Conservation (phyloP, 1,139 yeast genomes). For the Petasospora rhodanensis region DNA sequence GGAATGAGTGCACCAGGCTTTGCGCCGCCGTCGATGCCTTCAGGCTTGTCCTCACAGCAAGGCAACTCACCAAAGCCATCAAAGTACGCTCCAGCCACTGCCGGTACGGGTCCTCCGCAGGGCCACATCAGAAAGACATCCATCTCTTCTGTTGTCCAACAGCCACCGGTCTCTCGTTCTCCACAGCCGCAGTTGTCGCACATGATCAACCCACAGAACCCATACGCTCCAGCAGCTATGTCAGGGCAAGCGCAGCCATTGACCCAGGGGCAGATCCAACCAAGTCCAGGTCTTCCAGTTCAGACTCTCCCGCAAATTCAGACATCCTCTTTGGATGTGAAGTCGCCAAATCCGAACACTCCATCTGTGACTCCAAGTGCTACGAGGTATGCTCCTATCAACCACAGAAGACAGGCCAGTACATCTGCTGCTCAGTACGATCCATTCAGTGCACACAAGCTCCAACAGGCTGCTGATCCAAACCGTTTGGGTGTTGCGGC, state of each 20-base stretch:
- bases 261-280: too few species aligned
- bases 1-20: neutral
- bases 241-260: slow-evolving; percentile 1
- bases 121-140: slow-evolving; percentile 2
- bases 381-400: slow-evolving; percentile 36
- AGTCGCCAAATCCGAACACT: slow-evolving; percentile 20
- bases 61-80: slow-evolving; percentile 1
- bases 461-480: slow-evolving; percentile 8
- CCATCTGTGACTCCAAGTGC: slow-evolving; percentile 24
- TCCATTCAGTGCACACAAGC: slow-evolving; percentile 20
- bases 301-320: too few species aligned
- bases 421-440: slow-evolving; percentile 24
- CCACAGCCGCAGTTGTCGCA: slow-evolving; percentile 14
- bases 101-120: slow-evolving; percentile 3
- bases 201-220: slow-evolving; percentile 9
- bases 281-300: neutral
- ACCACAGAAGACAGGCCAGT: slow-evolving; percentile 30
- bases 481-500: slow-evolving; percentile 1
- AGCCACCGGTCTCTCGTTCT: neutral
- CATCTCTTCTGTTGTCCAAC: neutral
- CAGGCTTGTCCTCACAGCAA: neutral
- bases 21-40: slow-evolving; percentile 1
- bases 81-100: slow-evolving; percentile 6
- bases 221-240: slow-evolving; percentile 4
- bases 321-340: too few species aligned